These are phyloP conservation scores for Alternaria longipes DNA, from an alignment of 2,329 filamentous ascomycete species.

Conservation along the genomic window DNA sequence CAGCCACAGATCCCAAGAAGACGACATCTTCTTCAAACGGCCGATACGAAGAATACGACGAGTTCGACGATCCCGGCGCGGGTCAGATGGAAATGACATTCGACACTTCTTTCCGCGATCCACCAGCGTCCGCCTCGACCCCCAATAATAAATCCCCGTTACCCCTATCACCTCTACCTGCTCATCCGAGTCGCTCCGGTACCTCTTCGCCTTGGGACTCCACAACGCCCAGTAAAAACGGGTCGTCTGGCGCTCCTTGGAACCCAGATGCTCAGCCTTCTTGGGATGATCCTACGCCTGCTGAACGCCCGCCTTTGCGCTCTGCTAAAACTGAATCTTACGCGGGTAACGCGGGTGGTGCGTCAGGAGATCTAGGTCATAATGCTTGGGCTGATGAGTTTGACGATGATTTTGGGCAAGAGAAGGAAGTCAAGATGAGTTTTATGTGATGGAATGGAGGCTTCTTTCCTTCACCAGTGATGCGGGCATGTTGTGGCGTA, in stretches of 20 bases:
- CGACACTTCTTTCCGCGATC: conserved; percentile 50
- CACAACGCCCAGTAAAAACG: neutral
- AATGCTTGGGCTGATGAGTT: conserved; percentile 61
- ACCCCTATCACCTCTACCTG: conserved; percentile 1
- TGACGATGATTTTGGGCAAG: conserved; percentile 57
- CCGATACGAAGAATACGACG: conserved; percentile 48
- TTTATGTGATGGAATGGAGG: conserved; percentile 45
- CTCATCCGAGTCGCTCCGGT: conserved; percentile 9
- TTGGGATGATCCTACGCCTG: conserved; percentile 27
- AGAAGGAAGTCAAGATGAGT: conserved; percentile 60
- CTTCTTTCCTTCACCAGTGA: neutral
- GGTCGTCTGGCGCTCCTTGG: neutral
- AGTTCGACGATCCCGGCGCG: conserved; percentile 40
- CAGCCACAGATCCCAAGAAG: conserved; percentile 15
- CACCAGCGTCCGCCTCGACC: conserved; percentile 20
- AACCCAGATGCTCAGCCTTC: conserved; percentile 10
- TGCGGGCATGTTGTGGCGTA: neutral
- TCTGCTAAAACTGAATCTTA: conserved; percentile 40
- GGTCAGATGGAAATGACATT: conserved; percentile 55
- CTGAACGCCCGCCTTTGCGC: conserved; percentile 41
- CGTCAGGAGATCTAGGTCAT: conserved; percentile 37
- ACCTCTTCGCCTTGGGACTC: conserved; percentile 20
- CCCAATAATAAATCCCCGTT: conserved; percentile 14
- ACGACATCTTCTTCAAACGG: conserved; percentile 15
- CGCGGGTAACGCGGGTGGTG: neutral